Evolutionary conservation across 2,329 filamentous ascomycete genomes (phyloP).

Genomic region (Xylaria sp.): DNA sequence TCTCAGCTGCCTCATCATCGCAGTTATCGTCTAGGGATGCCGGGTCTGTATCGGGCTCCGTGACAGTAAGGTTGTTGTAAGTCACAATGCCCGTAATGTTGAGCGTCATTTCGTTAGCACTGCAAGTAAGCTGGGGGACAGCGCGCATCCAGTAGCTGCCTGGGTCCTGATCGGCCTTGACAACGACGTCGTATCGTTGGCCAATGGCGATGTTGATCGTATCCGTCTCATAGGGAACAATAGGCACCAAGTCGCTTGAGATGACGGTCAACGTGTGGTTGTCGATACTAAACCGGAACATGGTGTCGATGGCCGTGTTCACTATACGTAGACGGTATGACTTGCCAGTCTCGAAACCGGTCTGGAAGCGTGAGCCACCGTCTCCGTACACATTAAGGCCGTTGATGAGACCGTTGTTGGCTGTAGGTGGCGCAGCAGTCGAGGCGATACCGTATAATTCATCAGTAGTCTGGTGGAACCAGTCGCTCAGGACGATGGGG

Average conservation of each 20-base stretch:
- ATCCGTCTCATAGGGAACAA: constrained; percentile 64
- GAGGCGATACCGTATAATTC: constrained; percentile 49
- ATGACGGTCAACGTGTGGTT: constrained; percentile 69
- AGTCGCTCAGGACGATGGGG: constrained; percentile 67
- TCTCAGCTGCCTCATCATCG: constrained; percentile 51
- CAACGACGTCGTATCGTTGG: constrained; percentile 60
- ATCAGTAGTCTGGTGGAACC: constrained; percentile 61
- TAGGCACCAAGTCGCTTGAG: constrained; percentile 67
- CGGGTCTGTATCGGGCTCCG: constrained; percentile 33
- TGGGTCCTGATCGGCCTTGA: constrained; percentile 55
- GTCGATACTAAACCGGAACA: constrained; percentile 64
- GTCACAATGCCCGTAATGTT: constrained; percentile 64
- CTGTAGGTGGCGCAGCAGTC: constrained; percentile 48
- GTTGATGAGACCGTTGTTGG: constrained; percentile 57
- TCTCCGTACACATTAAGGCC: constrained; percentile 52
- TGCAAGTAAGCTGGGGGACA: constrained; percentile 57
- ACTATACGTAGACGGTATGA: constrained; percentile 62
- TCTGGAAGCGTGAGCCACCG: constrained; percentile 52
- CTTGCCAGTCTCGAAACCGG: constrained; percentile 55
- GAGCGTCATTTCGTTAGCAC: constrained; percentile 53
- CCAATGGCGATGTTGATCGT: constrained; percentile 52
- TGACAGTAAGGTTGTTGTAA: constrained; percentile 50
- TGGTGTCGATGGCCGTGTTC: constrained; percentile 58
- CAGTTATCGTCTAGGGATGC: constrained; percentile 47
- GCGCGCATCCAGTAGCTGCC: constrained; percentile 62